Percentiles rank a stretch among this genome's conserved stretches.
Evolutionary conservation across 1,139 yeast genomes (phyloP).

Genomic region (Yamadazyma jaroonii): DNA sequence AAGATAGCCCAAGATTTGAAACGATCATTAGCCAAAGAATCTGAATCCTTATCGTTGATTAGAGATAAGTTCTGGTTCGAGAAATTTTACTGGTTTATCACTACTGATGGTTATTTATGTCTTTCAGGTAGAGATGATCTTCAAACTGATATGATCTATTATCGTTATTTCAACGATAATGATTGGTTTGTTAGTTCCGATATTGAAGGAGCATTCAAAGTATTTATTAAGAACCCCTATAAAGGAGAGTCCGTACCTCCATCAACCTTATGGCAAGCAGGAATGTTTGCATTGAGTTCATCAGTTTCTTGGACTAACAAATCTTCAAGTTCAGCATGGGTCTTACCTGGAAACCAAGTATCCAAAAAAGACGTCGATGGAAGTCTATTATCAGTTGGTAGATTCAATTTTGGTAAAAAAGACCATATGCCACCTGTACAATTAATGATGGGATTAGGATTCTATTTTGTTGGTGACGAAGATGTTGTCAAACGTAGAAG

Average conservation of each 20-base stretch:
- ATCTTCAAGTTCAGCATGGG: constrained; percentile 81
- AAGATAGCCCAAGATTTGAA: constrained; percentile 74
- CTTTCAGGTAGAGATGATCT: constrained; percentile 80
- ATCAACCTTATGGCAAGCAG: constrained; percentile 85
- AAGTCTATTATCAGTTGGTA: constrained; percentile 61
- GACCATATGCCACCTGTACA: constrained; percentile 77
- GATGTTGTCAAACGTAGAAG: constrained; percentile 44
- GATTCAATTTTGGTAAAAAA: constrained; percentile 57
- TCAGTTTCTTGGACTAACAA: constrained; percentile 91
- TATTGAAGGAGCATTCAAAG: constrained; percentile 69
- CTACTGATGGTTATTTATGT: constrained; percentile 85
- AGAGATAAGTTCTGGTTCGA: constrained; percentile 89
- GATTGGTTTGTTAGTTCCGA: constrained; percentile 79
- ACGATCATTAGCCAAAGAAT: constrained; percentile 62
- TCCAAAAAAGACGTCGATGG: constrained; percentile 69
- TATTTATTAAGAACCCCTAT: constrained; percentile 75
- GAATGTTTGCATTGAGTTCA: constrained; percentile 75
- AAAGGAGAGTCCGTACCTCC: constrained; percentile 69
- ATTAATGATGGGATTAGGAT: constrained; percentile 85
- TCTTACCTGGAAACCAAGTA: constrained; percentile 61
- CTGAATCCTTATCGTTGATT: constrained; percentile 59
- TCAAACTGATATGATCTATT: constrained; percentile 84
- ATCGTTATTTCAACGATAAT: constrained; percentile 68
- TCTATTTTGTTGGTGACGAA: constrained; percentile 70
- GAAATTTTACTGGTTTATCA: constrained; percentile 87